These are phyloP conservation scores for Kalanchoe fedtschenkoi DNA, from an alignment of 164 flowering plant genomes.

Conservation along the genomic window DNA sequence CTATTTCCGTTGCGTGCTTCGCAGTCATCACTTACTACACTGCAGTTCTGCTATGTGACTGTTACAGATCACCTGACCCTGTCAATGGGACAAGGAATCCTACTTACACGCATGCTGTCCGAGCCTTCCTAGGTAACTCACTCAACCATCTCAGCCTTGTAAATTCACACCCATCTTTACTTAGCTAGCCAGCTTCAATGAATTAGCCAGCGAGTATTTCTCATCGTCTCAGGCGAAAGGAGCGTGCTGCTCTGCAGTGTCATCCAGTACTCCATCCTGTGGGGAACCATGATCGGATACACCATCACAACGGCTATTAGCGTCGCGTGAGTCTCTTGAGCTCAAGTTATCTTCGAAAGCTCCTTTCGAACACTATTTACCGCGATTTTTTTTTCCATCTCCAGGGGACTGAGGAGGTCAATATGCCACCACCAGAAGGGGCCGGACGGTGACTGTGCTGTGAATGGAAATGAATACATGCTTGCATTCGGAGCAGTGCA, in stretches of 20 bases:
- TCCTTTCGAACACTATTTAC: neutral
- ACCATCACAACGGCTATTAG: conserved; percentile 1
- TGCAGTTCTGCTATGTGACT: conserved; percentile 28
- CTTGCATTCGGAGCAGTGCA: conserved; percentile 23
- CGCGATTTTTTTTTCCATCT: neutral
- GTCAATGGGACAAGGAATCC: conserved; percentile 25
- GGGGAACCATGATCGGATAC: neutral
- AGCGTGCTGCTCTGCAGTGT: neutral
- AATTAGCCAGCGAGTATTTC: neutral
- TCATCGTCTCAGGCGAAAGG: conserved; percentile 2
- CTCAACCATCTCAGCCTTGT: neutral
- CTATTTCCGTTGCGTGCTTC: conserved; percentile 18
- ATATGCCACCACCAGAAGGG: conserved; percentile 28
- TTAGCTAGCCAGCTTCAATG: too few relatives aligned
- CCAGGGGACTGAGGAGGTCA: conserved; percentile 16
- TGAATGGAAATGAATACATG: conserved; percentile 20
- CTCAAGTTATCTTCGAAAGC: neutral
- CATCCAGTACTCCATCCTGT: neutral
- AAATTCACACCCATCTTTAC: neutral
- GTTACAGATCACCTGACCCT: conserved; percentile 34
- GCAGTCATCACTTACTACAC: conserved; percentile 24
- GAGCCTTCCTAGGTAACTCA: conserved; percentile 20
- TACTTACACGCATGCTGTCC: conserved; percentile 28
- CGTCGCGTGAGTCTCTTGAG: neutral
- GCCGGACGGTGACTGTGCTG: conserved; percentile 13